Conservation (phyloP, 805 yeast genomes). For the Ogataea nonfermentans region DNA sequence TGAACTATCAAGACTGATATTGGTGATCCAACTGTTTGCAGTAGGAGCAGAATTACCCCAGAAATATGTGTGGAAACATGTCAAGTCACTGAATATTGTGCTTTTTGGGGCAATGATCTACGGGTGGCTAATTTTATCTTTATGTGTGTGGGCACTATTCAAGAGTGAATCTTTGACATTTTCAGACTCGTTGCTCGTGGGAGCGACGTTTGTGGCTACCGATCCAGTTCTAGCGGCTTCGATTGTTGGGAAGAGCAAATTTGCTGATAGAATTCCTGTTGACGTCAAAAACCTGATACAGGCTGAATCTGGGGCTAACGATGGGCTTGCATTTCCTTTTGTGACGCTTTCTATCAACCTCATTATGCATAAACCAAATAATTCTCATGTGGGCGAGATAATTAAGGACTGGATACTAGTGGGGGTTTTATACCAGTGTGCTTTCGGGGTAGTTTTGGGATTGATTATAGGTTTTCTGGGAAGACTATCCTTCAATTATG, state of each 20-base stretch:
- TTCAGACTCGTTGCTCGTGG: constrained; percentile 66
- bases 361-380: constrained; percentile 46
- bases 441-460: constrained; percentile 77
- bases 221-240: constrained; percentile 96
- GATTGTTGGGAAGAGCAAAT: constrained; percentile 90
- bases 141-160: constrained; percentile 74
- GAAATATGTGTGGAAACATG: constrained; percentile 81
- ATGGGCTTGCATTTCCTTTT: constrained; percentile 95
- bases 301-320: constrained; percentile 90
- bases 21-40: constrained; percentile 88
- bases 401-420: constrained; percentile 77
- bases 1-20: constrained; percentile 77
- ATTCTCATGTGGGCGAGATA: constrained; percentile 63
- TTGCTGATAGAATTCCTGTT: constrained; percentile 90
- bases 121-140: constrained; percentile 84
- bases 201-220: constrained; percentile 92
- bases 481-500: constrained; percentile 68
- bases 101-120: constrained; percentile 84
- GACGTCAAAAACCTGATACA: constrained; percentile 79
- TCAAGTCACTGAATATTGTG: constrained; percentile 71
- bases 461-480: constrained; percentile 67
- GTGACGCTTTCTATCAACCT: constrained; percentile 68
- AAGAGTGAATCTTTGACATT: constrained; percentile 60
- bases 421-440: constrained; percentile 78
- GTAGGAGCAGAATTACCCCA: constrained; percentile 93